phyloP scores from a whole-genome alignment of 805 yeast species.

The Priceomyces haplophilus region DNA sequence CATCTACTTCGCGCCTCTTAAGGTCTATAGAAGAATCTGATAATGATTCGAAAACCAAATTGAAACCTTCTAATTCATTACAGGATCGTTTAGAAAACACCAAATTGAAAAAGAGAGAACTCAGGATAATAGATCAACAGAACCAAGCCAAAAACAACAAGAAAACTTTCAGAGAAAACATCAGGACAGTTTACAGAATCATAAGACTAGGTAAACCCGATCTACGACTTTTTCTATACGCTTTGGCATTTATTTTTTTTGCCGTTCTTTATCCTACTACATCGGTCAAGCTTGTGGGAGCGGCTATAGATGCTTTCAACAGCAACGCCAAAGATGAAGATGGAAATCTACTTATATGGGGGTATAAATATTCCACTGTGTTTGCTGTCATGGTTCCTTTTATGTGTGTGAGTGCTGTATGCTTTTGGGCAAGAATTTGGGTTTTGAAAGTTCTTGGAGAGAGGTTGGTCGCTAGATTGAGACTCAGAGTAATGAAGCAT shows the following conservation, averaged over 20 bases:
- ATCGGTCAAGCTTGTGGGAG: slow-evolving; percentile 42
- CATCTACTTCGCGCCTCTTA: not conserved
- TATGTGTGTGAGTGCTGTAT: slow-evolving; percentile 39
- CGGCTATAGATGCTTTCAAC: slow-evolving; percentile 42
- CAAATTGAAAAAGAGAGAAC: slow-evolving; percentile 20
- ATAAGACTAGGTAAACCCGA: slow-evolving; percentile 40
- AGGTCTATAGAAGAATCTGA: not conserved
- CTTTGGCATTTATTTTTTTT: slow-evolving; percentile 39
- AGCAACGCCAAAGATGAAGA: slow-evolving; percentile 31
- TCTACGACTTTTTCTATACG: slow-evolving; percentile 33
- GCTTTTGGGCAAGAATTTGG: slow-evolving; percentile 49
- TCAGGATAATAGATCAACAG: slow-evolving; percentile 32
- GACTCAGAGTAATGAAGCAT: slow-evolving; percentile 41
- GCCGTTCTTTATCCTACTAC: slow-evolving; percentile 46
- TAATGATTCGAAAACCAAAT: not conserved
- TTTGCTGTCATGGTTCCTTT: slow-evolving; percentile 44
- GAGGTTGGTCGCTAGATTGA: slow-evolving; percentile 41
- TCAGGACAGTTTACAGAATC: slow-evolving; percentile 37
- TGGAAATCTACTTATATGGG: slow-evolving; percentile 43
- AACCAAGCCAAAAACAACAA: slow-evolving; percentile 27
- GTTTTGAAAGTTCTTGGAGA: slow-evolving; percentile 40
- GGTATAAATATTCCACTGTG: slow-evolving; percentile 40
- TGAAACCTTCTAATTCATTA: slow-evolving; percentile 14
- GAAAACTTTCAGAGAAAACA: slow-evolving; percentile 30
- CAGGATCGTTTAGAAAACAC: slow-evolving; percentile 29